Percentiles rank a stretch among this genome's conserved stretches.
Evolutionary conservation across 2,329 filamentous ascomycete genomes (phyloP).

Genomic region (Xylaria sp.): DNA sequence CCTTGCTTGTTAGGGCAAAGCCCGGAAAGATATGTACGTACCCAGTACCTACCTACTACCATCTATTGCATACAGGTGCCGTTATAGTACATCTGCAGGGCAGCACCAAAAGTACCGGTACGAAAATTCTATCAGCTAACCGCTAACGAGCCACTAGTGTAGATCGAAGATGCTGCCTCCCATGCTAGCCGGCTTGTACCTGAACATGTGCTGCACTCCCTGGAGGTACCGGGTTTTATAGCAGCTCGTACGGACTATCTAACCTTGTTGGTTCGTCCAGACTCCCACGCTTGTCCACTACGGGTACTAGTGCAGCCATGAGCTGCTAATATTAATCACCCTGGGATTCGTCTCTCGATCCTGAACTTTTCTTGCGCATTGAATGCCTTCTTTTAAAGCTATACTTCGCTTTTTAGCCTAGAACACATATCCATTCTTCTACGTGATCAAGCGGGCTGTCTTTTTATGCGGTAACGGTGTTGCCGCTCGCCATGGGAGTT

Average conservation of each 20-base stretch:
- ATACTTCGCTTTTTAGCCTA: neutral
- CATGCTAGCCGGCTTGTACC: neutral
- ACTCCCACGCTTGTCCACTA: neutral
- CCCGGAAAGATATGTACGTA: too few species aligned
- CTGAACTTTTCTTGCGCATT: neutral
- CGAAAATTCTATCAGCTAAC: neutral
- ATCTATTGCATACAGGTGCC: too few species aligned
- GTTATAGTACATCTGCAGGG: too few species aligned
- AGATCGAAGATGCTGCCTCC: neutral
- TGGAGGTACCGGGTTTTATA: neutral
- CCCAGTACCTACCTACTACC: too few species aligned
- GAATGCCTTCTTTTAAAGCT: neutral
- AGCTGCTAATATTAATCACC: neutral
- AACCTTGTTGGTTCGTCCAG: neutral
- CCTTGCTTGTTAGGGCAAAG: too few species aligned
- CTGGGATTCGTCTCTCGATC: neutral
- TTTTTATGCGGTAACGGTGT: constrained; percentile 17
- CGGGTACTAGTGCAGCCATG: neutral
- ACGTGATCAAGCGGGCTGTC: constrained; percentile 1
- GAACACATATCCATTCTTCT: neutral
- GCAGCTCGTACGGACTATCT: neutral
- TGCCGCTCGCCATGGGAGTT: constrained; percentile 23
- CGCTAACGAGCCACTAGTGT: neutral
- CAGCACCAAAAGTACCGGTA: neutral
- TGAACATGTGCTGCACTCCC: neutral